These are phyloP conservation scores for Murraya paniculata DNA, from an alignment of 345 rosid genomes.

Conservation along the genomic window DNA sequence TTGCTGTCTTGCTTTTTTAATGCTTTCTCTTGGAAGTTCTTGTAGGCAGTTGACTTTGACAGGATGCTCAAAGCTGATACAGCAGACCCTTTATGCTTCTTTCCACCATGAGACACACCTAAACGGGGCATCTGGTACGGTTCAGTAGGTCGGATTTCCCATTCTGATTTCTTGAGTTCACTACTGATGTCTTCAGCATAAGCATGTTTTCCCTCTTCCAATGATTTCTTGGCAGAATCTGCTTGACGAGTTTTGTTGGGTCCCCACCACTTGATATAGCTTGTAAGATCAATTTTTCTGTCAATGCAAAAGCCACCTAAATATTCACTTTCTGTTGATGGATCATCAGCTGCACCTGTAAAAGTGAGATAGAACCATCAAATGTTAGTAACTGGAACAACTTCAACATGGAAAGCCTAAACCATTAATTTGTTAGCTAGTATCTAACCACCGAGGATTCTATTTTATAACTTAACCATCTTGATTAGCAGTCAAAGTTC, in stretches of 20 bases:
- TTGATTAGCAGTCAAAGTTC: conserved; percentile 1
- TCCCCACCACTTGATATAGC: conserved; percentile 94
- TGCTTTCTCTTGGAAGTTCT: conserved; percentile 78
- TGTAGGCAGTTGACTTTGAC: conserved; percentile 81
- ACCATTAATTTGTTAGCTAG: neutral
- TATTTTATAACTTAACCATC: conserved; percentile 4
- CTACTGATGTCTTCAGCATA: conserved; percentile 57
- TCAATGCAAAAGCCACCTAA: conserved; percentile 70
- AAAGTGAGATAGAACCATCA: conserved; percentile 19
- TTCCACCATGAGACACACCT: conserved; percentile 48
- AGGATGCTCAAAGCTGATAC: conserved; percentile 75
- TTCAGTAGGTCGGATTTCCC: conserved; percentile 63
- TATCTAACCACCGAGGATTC: neutral
- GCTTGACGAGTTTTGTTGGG: conserved; percentile 64
- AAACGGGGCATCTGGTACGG: conserved; percentile 86
- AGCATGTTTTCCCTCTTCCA: conserved; percentile 56
- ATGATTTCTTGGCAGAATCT: conserved; percentile 59
- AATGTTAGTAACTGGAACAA: neutral
- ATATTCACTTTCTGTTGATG: conserved; percentile 67
- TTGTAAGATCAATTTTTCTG: conserved; percentile 82
- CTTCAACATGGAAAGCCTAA: neutral
- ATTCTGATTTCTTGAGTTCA: conserved; percentile 77
- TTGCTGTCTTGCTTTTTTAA: conserved; percentile 54
- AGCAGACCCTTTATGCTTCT: conserved; percentile 47
- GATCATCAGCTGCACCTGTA: conserved; percentile 67